phyloP scores from a whole-genome alignment of 768 basidiomycete genomes.

The Phylloporus sp. region DNA sequence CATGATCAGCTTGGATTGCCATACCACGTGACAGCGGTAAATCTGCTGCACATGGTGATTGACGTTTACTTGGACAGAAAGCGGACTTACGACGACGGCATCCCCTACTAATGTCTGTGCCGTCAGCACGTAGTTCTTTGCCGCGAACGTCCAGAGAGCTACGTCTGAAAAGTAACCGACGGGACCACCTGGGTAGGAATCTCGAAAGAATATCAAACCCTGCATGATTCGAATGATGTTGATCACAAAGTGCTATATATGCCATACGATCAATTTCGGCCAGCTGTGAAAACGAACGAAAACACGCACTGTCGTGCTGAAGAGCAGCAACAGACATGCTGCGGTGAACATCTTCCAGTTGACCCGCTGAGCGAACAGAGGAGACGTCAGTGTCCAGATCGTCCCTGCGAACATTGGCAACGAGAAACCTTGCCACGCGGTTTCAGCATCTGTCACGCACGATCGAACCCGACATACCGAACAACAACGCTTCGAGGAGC shows the following conservation, averaged over 20 bases:
- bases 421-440: not conserved
- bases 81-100: constrained; percentile 17
- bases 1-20: no score
- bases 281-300: not conserved
- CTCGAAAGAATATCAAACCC: constrained; percentile 5
- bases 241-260: not conserved
- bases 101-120: constrained; percentile 11
- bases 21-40: no score
- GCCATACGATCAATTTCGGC: not conserved
- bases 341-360: not conserved
- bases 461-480: not conserved
- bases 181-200: constrained; percentile 18
- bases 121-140: constrained; percentile 15
- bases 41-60: no score
- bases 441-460: not conserved
- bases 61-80: no score
- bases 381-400: not conserved
- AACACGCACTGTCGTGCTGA: not conserved
- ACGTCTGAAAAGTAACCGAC: constrained; percentile 20
- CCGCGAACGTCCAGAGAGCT: constrained; percentile 23
- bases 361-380: not conserved
- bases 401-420: not conserved
- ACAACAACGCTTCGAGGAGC: not conserved
- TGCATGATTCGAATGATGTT: not conserved
- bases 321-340: not conserved